Percentiles rank a stretch among this genome's conserved stretches.
These are phyloP conservation scores for Ophiocordyceps unilateralis DNA, from an alignment of 2,329 filamentous ascomycete genomes.

Conservation along the genomic window DNA sequence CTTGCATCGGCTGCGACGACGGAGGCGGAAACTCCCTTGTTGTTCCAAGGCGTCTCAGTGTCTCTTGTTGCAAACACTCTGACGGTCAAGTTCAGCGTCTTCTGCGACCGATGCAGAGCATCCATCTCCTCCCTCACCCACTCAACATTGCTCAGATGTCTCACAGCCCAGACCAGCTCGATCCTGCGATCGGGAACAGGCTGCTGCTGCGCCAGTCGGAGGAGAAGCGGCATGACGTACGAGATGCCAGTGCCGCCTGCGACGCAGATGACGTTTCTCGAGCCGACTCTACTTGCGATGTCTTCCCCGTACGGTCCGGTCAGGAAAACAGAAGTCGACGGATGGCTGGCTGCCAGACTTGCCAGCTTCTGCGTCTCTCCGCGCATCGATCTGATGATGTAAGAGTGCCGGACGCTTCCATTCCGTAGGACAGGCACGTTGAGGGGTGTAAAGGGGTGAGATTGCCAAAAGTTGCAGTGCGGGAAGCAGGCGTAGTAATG, in stretches of 20 bases:
- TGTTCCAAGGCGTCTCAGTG: conserved; percentile 4
- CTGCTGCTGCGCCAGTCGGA: conserved; percentile 18
- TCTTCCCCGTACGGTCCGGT: conserved; percentile 45
- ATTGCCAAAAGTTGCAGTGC: conserved; percentile 51
- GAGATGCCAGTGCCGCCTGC: conserved; percentile 23
- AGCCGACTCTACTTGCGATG: conserved; percentile 20
- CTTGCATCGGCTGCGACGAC: conserved; percentile 6
- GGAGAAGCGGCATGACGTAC: conserved; percentile 20
- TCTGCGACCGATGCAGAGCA: conserved; percentile 19
- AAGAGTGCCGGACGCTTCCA: conserved; percentile 30
- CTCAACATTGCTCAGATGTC: conserved; percentile 31
- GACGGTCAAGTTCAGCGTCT: conserved; percentile 28
- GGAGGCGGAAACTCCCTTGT: conserved; percentile 4
- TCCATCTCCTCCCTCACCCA: conserved; percentile 44
- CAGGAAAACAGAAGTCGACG: conserved; percentile 37
- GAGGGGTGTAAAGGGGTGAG: conserved; percentile 52
- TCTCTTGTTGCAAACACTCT: conserved; percentile 44
- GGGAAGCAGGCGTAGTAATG: conserved; percentile 58
- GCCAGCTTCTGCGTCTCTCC: conserved; percentile 43
- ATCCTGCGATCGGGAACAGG: conserved; percentile 29
- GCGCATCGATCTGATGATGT: conserved; percentile 37
- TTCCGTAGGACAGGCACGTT: conserved; percentile 28
- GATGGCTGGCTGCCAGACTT: conserved; percentile 21
- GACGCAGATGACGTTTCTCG: conserved; percentile 20
- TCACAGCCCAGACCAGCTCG: conserved; percentile 49